Base-by-base conservation (phyloP, 768 basidiomycete genomes). In the Amanita thiersii region DNA sequence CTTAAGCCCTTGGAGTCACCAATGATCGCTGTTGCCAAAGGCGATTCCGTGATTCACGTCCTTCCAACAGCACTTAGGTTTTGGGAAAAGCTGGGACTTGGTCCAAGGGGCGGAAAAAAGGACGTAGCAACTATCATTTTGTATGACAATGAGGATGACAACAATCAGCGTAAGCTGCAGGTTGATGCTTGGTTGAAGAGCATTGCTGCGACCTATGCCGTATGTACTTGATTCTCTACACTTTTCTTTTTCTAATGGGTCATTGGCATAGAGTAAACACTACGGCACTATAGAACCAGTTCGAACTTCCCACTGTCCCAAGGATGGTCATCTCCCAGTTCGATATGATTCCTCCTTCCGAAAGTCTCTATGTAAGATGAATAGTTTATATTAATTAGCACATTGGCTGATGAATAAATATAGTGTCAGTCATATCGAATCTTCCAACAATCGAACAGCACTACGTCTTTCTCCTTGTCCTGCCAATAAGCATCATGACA, bases 21-120 rank as follows among this genome's bases (percentile, higher is more conserved):
- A 0, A 65, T 74, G 63, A 55, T 91, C 8, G 65, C 79, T 0
- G 68, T 86, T 20, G 79, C 74, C 2, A 86, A 86, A 52, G 73
- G 75, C 2, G 79, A 81, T 26, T 69, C 75, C 3, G 58, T 87
- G 19, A 65, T 91, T n/a, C 77, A 87, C 30, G 57, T 86, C 12
- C 57, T 76, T 10, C 80, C 86, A 1, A 59, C 85, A 3, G 81
- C 86, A 0, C 54, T 91, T 17, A 70, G 80, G 2, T 91, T 90
- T 56, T 91, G 89, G 88, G 81, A 86, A 50, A 91, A 88, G 56
- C 68, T 90, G 9, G 86, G 85, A 0, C 55, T 92, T 32, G 66
- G 69, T 11, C 89, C 89, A 0, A 69, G 72, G 35, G 72, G 72
- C 25, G 89, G 90, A 5, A 65, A 62, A 44, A 90, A 91, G 60